Conservation (phyloP, 2,329 filamentous ascomycete genomes). For the Ophioceras dolichostomum region DNA sequence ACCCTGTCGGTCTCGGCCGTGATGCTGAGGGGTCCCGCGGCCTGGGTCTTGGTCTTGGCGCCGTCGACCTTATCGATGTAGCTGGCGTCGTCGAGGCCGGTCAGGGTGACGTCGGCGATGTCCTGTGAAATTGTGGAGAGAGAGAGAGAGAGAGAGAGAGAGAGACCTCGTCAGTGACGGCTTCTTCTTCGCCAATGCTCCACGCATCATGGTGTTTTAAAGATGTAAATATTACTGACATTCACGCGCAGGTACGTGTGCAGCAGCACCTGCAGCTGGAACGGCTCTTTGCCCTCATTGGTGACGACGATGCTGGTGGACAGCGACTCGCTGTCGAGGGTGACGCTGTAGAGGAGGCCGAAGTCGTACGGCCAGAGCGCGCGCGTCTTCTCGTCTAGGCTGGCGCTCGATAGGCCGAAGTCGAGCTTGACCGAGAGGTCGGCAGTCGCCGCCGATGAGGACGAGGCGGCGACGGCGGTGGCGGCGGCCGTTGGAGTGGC, state of each 20-base stretch:
- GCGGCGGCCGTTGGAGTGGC: constrained; percentile 1
- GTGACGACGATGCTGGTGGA: constrained; percentile 75
- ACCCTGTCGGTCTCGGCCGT: constrained; percentile 76
- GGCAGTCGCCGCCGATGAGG: constrained; percentile 16
- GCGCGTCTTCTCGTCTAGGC: constrained; percentile 55
- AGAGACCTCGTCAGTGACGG: neutral
- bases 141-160: neutral
- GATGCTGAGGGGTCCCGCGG: constrained; percentile 52
- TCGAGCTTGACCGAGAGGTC: constrained; percentile 80
- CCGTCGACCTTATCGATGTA: constrained; percentile 79
- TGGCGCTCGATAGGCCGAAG: constrained; percentile 72
- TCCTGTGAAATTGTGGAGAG: constrained; percentile 43
- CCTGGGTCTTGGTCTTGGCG: constrained; percentile 50
- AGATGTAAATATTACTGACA: too few species aligned
- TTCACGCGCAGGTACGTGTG: constrained; percentile 81
- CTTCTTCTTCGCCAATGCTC: neutral
- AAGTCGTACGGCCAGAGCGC: constrained; percentile 79
- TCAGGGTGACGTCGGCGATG: constrained; percentile 59
- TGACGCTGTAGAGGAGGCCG: constrained; percentile 86
- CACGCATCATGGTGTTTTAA: neutral
- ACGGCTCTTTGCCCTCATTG: constrained; percentile 71
- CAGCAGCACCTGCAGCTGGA: constrained; percentile 84
- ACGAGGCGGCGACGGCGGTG: constrained; percentile 22
- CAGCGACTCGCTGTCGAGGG: constrained; percentile 60
- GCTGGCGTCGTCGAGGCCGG: constrained; percentile 61